Percentiles rank a stretch among this genome's conserved stretches.
Evolutionary conservation across 139 green algal genomes (phyloP).

Genomic region (Yamagishiella unicocca): DNA sequence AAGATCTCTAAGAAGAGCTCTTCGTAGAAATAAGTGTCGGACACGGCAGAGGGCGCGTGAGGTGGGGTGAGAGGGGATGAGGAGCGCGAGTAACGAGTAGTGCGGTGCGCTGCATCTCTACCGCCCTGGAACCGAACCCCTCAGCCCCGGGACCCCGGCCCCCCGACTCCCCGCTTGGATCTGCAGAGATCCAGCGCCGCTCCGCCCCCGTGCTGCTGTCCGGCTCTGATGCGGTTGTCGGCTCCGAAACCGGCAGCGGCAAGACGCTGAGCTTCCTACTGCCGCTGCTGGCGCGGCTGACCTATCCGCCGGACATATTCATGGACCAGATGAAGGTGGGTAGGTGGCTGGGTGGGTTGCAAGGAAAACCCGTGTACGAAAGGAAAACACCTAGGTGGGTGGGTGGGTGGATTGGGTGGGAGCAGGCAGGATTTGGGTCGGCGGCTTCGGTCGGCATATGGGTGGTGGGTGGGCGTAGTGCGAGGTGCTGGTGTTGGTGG

Average conservation of each 20-base stretch:
- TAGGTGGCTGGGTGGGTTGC: too few relatives aligned
- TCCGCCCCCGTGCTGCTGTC: conserved; percentile 66
- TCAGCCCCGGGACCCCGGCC: too few relatives aligned
- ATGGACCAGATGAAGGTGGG: conserved; percentile 77
- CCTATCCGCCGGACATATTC: conserved; percentile 80
- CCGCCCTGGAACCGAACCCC: too few relatives aligned
- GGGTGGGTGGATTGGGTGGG: too few relatives aligned
- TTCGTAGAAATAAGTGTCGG: too few relatives aligned
- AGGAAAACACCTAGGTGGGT: too few relatives aligned
- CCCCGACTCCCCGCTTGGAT: background rate
- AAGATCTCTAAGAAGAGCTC: too few relatives aligned
- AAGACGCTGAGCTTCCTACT: conserved; percentile 89
- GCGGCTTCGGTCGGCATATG: too few relatives aligned
- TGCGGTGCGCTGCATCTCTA: background rate
- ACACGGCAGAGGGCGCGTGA: background rate
- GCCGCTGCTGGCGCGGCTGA: conserved; percentile 73
- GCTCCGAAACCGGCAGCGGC: conserved; percentile 79
- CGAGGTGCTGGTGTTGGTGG: too few relatives aligned
- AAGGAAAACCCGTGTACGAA: too few relatives aligned
- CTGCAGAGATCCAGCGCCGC: conserved; percentile 82
- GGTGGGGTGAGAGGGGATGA: background rate
- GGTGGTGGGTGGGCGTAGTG: too few relatives aligned
- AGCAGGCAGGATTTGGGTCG: too few relatives aligned
- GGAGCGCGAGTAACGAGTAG: background rate
- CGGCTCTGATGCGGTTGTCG: conserved; percentile 76